Base-by-base conservation (phyloP, 2,329 filamentous ascomycete species). In the Pyricularia pennisetigena region DNA sequence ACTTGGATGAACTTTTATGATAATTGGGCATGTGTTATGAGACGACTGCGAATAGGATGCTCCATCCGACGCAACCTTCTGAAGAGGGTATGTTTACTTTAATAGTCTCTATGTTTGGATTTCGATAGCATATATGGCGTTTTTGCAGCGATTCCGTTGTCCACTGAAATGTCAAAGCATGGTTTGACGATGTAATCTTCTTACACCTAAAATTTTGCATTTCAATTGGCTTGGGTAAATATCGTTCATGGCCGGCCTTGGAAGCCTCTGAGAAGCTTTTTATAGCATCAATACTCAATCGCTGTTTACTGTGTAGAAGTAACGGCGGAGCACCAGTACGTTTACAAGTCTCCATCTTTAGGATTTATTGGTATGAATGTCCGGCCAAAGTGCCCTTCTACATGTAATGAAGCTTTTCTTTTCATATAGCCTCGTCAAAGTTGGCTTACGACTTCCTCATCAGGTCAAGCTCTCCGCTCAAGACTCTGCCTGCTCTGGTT, bases 1-100 rank as follows among this genome's bases (percentile, higher is more conserved):
- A 87, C 69, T 74, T 75, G 4, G 74, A 76, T 69, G 74, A 75
- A 26, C 68, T 74, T 67, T 69, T 70, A 70, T 73, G 70, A 71
- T 63, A 41, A n/a, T 59, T 57, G 66, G 28, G 30, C 10, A 66
- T 26, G 32, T 62, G 24, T 62, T 62, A 28, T 28, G 23, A 28
- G 59, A 29, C 14, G 14, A 10, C 14, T 28, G 28, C 59, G 59
- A 61, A n/a, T 24, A 61, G 24, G 57, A n/a, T 26, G 4, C 14
- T 14, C 14, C n/a, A 5, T 61, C 8, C 23, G n/a, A 61, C 7
- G 12, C 24, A 14, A 24, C 24, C 16, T 26, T 20, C 24, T 7
- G 29, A 28, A 28, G 28, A 26, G 57, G 9, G 16, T 28, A 62
- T 62, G 24, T 26, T 62, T 28, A 62, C 59, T 62, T 16, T 28